phyloP scores from a whole-genome alignment of 1,284 basidiomycete species.

The Cryptococcus wingfieldii region DNA sequence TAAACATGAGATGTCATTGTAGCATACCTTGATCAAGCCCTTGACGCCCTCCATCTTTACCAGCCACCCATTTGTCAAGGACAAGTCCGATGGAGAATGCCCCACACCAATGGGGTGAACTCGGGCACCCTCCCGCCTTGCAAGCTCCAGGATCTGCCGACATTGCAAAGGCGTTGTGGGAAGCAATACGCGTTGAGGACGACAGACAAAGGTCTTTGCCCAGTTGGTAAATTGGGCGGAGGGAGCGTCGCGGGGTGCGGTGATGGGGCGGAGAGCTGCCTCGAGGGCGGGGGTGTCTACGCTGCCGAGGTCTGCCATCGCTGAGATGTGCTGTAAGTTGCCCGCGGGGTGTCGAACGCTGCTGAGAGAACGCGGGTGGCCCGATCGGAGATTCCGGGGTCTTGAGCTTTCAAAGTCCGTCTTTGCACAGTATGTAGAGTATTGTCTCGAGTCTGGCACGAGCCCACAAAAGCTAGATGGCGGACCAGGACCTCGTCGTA shows the following conservation, averaged over 20 bases:
- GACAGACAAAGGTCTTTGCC: constrained; percentile 53
- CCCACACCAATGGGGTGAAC: constrained; percentile 84
- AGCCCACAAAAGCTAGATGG: too few species aligned
- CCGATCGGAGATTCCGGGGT: too few species aligned
- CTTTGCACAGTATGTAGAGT: too few species aligned
- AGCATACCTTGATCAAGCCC: constrained; percentile 66
- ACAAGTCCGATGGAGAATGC: constrained; percentile 88
- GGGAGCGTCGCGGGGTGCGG: constrained; percentile 26
- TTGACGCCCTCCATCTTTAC: constrained; percentile 68
- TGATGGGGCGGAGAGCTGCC: constrained; percentile 26
- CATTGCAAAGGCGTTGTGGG: constrained; percentile 72
- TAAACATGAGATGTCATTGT: not conserved
- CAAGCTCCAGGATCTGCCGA: constrained; percentile 74
- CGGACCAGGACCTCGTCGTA: too few species aligned
- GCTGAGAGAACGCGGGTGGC: too few species aligned
- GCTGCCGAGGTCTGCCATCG: constrained; percentile 6
- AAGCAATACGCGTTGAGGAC: constrained; percentile 60
- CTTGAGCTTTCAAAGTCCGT: too few species aligned
- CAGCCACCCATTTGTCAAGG: constrained; percentile 80
- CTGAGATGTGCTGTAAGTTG: too few species aligned
- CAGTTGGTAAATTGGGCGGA: constrained; percentile 52
- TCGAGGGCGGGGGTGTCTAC: constrained; percentile 15
- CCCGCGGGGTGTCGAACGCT: too few species aligned
- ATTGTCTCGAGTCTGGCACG: too few species aligned
- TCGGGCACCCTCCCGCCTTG: constrained; percentile 64